Evolutionary conservation across 2,329 filamentous ascomycete species (phyloP).

Genomic region (Penicillium paneum): DNA sequence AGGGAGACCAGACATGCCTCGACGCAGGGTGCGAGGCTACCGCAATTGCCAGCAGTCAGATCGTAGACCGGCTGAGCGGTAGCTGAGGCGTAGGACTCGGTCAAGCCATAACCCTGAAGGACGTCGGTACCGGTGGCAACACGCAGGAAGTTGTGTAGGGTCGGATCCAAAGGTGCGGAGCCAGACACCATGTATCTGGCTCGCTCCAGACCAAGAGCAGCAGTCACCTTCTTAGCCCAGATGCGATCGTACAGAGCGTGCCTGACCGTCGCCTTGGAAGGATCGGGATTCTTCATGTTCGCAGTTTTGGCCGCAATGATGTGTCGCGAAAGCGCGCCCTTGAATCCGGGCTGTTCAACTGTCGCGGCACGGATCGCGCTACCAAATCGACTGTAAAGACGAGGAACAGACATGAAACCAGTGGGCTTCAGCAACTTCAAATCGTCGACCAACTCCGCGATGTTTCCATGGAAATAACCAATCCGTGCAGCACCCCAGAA

Average conservation of each 20-base stretch:
- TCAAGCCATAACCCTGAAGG: slow-evolving; percentile 86
- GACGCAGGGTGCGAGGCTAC: slow-evolving; percentile 61
- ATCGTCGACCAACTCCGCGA: slow-evolving; percentile 82
- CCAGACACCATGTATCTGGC: slow-evolving; percentile 75
- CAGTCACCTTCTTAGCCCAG: slow-evolving; percentile 82
- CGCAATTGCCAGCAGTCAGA: slow-evolving; percentile 75
- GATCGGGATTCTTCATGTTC: slow-evolving; percentile 65
- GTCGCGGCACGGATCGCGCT: slow-evolving; percentile 77
- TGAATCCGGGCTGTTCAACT: slow-evolving; percentile 72
- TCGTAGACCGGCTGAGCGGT: slow-evolving; percentile 69
- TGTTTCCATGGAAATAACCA: slow-evolving; percentile 93
- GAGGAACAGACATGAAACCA: slow-evolving; percentile 80
- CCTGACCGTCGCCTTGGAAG: slow-evolving; percentile 65
- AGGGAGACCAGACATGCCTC: slow-evolving; percentile 83
- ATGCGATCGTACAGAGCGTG: slow-evolving; percentile 61
- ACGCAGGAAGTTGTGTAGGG: slow-evolving; percentile 83
- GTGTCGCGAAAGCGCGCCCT: slow-evolving; percentile 75
- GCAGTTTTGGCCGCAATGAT: slow-evolving; percentile 77
- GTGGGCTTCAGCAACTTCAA: slow-evolving; percentile 82
- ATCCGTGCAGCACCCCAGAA: slow-evolving; percentile 70
- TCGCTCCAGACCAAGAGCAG: slow-evolving; percentile 77
- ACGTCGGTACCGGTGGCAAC: slow-evolving; percentile 77
- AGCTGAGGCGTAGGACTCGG: slow-evolving; percentile 81
- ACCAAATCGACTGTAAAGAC: slow-evolving; percentile 87
- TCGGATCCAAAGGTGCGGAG: slow-evolving; percentile 84